Base-by-base conservation (phyloP, 257 asterid species). In the Salvia rosmarinus region DNA sequence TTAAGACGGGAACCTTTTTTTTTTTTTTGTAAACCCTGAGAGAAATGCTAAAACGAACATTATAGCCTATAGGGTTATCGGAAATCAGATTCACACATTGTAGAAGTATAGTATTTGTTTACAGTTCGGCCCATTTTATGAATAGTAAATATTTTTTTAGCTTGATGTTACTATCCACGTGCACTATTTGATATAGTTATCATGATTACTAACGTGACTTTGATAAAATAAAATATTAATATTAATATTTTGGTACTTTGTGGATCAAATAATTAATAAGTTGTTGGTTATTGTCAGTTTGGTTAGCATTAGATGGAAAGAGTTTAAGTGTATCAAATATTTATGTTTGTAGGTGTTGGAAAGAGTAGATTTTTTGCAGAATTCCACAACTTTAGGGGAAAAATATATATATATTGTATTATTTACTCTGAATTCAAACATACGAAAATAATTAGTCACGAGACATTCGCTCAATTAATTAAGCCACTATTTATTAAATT, bases 11-110 rank as follows among this genome's bases (percentile, higher is more conserved):
- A 32, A 64, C 30, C 56, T 64, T 34, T 55, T n/a, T n/a, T n/a
- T n/a, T n/a, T n/a, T n/a, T n/a, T n/a, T n/a, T n/a, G n/a, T 37
- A 13, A 71, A 71, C 44, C 72, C 54, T 65, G 47, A 40, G 13
- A 23, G 70, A 20, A 69, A 69, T 32, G 65, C 57, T 61, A 43
- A 39, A 25, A 25, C 5, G 68, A 66, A 47, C 75, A 46, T 63
- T 60, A 12, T 28, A 21, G 25, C 56, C 49, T 63, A 37, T 12
- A 54, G 49, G 67, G 46, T 50, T 67, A 32, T 50, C 4, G 72
- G 60, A 17, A 69, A 78, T 25, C 30, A 25, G 30, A 25, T 25
- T 25, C 30, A 25, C 30, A 25, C 42, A 37, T 6, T 37, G 11
- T 0, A 37, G 9, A 37, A 37, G 6, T 5, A 6, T 37, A 4